A percentile compares a stretch with the other conserved stretches of the same genome.
Evolutionary conservation across 371 early-diverging fungal genomes (phyloP).

Genomic region (Apophysomyces variabilis): DNA sequence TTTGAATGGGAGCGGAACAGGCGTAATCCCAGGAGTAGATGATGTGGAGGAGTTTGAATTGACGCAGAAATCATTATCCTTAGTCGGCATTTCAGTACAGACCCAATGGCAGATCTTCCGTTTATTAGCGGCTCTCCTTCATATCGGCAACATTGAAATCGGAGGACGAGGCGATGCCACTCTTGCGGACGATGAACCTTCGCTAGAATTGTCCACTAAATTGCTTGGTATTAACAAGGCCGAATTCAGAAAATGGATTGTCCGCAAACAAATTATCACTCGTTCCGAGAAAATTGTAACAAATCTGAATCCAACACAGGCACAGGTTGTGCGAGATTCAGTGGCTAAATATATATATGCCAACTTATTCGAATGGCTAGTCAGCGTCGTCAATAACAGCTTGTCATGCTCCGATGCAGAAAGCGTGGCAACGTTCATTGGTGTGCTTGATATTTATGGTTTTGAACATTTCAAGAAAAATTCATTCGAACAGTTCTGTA

Average conservation of each 20-base stretch:
- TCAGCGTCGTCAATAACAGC: slow-evolving; percentile 80
- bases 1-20: slow-evolving; percentile 84
- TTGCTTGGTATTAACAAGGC: slow-evolving; percentile 76
- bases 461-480: slow-evolving; percentile 98
- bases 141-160: slow-evolving; percentile 92
- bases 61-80: slow-evolving; percentile 82
- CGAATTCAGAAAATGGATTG: slow-evolving; percentile 89
- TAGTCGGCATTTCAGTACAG: slow-evolving; percentile 80
- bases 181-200: slow-evolving; percentile 75
- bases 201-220: slow-evolving; percentile 64
- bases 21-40: slow-evolving; percentile 83
- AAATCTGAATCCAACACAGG: slow-evolving; percentile 75
- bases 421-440: slow-evolving; percentile 75
- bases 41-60: slow-evolving; percentile 88
- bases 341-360: slow-evolving; percentile 95
- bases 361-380: slow-evolving; percentile 93
- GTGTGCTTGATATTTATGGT: slow-evolving; percentile 97
- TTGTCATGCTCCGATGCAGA: slow-evolving; percentile 61
- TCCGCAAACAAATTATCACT: slow-evolving; percentile 88
- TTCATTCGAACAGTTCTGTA: slow-evolving; percentile 99
- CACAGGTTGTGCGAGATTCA: slow-evolving; percentile 86
- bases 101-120: slow-evolving; percentile 87
- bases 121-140: slow-evolving; percentile 88
- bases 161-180: slow-evolving; percentile 71
- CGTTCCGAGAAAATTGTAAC: slow-evolving; percentile 88